phyloP scores from a whole-genome alignment of 306 rosid genomes.

The peach (Prunus persica) region Prunus_persica_NCBIv2 NC_034013.1:16489001-16489500 shows the following conservation, averaged over 20 bases:
- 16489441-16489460: slow-evolving; percentile 2
- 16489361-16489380: background rate
- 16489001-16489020: slow-evolving; percentile 1
- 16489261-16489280: background rate
- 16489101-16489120: slow-evolving; percentile 60
- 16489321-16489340: too few species aligned
- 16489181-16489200: background rate
- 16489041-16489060: slow-evolving; percentile 4
- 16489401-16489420: background rate
- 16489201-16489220: background rate
- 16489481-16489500: background rate
- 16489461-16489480: background rate
- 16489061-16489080: slow-evolving; percentile 45
- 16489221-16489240: background rate
- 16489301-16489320: background rate
- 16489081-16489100: slow-evolving; percentile 12
- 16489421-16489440: background rate
- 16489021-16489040: background rate
- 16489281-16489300: slow-evolving; percentile 4
- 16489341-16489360: background rate
- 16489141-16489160: slow-evolving; percentile 81
- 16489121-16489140: slow-evolving; percentile 64
- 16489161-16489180: slow-evolving; percentile 35
- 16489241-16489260: background rate
- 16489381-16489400: background rate